Evolutionary conservation across 2,329 filamentous ascomycete genomes (phyloP).

Genomic region (Sporothrix pallida): DNA sequence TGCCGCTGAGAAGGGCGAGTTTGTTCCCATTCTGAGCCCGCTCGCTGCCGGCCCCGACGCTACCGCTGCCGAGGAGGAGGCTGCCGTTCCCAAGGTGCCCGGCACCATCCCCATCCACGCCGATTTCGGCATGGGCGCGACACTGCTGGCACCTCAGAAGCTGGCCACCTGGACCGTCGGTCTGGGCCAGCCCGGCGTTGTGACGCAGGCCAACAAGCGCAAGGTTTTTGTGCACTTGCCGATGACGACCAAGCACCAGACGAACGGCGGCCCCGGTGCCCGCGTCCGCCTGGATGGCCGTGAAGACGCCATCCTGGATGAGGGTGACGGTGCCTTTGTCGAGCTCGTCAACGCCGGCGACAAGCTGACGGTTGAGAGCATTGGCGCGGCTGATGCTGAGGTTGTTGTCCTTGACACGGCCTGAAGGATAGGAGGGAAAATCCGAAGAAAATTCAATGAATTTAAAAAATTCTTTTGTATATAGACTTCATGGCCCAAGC

Average conservation of each 20-base stretch:
- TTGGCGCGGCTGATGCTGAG: constrained; percentile 72
- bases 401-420: constrained; percentile 71
- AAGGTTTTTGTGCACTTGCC: constrained; percentile 83
- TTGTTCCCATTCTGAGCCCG: constrained; percentile 78
- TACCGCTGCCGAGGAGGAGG: constrained; percentile 65
- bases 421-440: constrained; percentile 41
- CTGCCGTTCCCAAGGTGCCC: constrained; percentile 64
- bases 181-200: constrained; percentile 59
- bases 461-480: constrained; percentile 1
- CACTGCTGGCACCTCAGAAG: constrained; percentile 69
- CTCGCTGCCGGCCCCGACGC: constrained; percentile 70
- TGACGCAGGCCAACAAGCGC: constrained; percentile 58
- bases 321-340: constrained; percentile 70
- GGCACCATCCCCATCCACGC: constrained; percentile 83
- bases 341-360: constrained; percentile 68
- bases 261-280: constrained; percentile 69
- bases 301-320: constrained; percentile 69
- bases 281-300: constrained; percentile 71
- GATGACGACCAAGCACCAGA: constrained; percentile 60
- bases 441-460: not conserved
- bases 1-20: constrained; percentile 54
- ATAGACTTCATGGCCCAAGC: not conserved
- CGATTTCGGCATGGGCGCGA: constrained; percentile 82
- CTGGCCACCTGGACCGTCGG: constrained; percentile 71
- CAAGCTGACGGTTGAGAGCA: constrained; percentile 67